Conservation (phyloP, 805 yeast species). For the Debaryomyces maramus region DNA sequence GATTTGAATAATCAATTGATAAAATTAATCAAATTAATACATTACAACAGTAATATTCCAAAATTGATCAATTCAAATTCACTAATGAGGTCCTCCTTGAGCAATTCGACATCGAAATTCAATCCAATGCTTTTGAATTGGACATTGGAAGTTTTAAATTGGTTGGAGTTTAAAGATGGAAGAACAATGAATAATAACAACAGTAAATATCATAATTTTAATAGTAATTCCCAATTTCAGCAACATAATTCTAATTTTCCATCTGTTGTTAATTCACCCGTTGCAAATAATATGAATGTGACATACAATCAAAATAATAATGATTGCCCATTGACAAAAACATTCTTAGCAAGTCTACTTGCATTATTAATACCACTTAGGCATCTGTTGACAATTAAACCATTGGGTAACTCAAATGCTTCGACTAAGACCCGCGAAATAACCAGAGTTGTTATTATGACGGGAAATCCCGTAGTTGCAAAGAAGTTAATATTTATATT, state of each 20-base stretch:
- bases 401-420: constrained; percentile 25
- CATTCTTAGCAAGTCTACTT: constrained; percentile 49
- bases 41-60: constrained; percentile 46
- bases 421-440: constrained; percentile 25
- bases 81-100: constrained; percentile 30
- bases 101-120: constrained; percentile 14
- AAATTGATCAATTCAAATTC: constrained; percentile 43
- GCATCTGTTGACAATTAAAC: constrained; percentile 33
- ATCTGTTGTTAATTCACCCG: neutral
- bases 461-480: constrained; percentile 60
- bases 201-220: constrained; percentile 6
- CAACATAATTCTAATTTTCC: constrained; percentile 6
- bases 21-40: constrained; percentile 37
- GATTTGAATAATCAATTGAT: constrained; percentile 43
- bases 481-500: constrained; percentile 56
- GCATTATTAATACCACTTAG: constrained; percentile 46
- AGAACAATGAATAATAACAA: constrained; percentile 8
- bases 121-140: constrained; percentile 46
- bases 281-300: neutral
- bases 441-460: constrained; percentile 55
- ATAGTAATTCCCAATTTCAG: constrained; percentile 12
- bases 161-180: constrained; percentile 59
- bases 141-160: constrained; percentile 52
- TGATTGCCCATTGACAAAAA: constrained; percentile 6
- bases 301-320: constrained; percentile 11